Base-by-base conservation (phyloP, 306 rosid species). In the Vachellia pachyceras region DNA sequence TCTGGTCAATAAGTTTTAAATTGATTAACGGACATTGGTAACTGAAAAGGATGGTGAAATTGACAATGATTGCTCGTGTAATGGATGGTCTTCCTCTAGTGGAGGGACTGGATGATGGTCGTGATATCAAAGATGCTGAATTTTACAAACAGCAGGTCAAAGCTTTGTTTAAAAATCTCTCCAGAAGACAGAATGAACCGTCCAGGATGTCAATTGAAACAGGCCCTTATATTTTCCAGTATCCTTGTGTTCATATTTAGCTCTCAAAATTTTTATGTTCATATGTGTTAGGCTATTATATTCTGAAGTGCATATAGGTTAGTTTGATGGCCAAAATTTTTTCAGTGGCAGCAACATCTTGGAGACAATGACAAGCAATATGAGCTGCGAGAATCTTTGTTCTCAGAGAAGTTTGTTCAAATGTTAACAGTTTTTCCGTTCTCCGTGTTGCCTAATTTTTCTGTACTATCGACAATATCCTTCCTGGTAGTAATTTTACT, bases 161-260 rank as follows among this genome's bases (percentile, higher is more conserved):
- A 88, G 87, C 98, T 41, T 71, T 95, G 88, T 95, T 95, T 83
- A 95, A 95, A 88, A 93, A 89, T 89, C 92, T 93, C 50, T 91
- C 99, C 55, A 88, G 90, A 82, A 90, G 97, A 57, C 98, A 88
- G 69, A 93, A 93, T 85, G 98, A 91, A 82, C 85, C 99, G 75
- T 95, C 99, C 10, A 93, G 98, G 91, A 95, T 95, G 99, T 93
- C 99, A 4, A 70, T 95, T 33, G 99, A 95, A 86, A 93, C 91
- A 17, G 98, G 98, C 57, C 97, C 99, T 70, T 95, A 90, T 50
- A 42, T 95, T 79, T 90, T 95, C 82, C 98, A 91, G 98, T 93
- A 95, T 95, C 99, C 97, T 90, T 85, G 70, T 77, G 17, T 13
- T 6, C 80, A 33, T 75, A 49, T 63, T 7, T 73, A 54, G 45